A percentile compares a stretch with the other conserved stretches of the same genome.
These are phyloP conservation scores for Mycosphaerella sp. DNA, from an alignment of 2,329 filamentous ascomycete species.

Conservation along the genomic window DNA sequence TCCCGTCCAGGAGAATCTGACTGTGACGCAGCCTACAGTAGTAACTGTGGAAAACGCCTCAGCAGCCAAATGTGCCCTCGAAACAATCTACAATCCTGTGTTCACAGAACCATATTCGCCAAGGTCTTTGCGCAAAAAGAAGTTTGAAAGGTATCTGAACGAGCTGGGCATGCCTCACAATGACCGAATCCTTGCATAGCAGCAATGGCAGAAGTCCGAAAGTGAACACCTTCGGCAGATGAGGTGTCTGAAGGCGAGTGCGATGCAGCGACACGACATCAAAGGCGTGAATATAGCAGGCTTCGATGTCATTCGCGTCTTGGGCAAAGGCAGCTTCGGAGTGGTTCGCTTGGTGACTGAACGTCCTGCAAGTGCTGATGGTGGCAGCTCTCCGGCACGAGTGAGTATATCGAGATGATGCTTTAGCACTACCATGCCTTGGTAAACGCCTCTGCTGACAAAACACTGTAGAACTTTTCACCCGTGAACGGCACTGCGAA, in stretches of 20 bases:
- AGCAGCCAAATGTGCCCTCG: slow-evolving; percentile 78
- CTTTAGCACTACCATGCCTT: not conserved
- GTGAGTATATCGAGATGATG: not conserved
- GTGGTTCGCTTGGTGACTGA: slow-evolving; percentile 81
- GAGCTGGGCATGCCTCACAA: slow-evolving; percentile 52
- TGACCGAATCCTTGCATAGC: slow-evolving; percentile 48
- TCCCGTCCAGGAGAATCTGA: slow-evolving; percentile 29
- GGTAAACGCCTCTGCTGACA: not conserved
- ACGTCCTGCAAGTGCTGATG: slow-evolving; percentile 12
- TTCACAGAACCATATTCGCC: slow-evolving; percentile 49
- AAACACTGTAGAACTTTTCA: slow-evolving; percentile 13
- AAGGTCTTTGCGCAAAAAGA: slow-evolving; percentile 55
- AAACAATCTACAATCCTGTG: slow-evolving; percentile 73
- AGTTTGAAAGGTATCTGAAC: slow-evolving; percentile 60
- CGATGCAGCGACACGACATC: slow-evolving; percentile 43
- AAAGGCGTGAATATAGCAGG: slow-evolving; percentile 52
- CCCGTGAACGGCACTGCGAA: slow-evolving; percentile 26
- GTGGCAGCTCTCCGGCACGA: not conserved
- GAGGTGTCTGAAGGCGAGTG: slow-evolving; percentile 62
- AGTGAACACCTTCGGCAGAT: slow-evolving; percentile 67
- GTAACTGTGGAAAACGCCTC: slow-evolving; percentile 70
- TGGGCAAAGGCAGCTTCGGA: slow-evolving; percentile 93
- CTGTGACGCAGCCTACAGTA: slow-evolving; percentile 36
- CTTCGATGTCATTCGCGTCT: slow-evolving; percentile 75
- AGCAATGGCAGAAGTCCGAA: slow-evolving; percentile 61